Evolutionary conservation across 176 grass and related monocot genomes (phyloP), one percentile per base, ranked within the genome.

Genomic region (Phoenix dactylifera): DNA sequence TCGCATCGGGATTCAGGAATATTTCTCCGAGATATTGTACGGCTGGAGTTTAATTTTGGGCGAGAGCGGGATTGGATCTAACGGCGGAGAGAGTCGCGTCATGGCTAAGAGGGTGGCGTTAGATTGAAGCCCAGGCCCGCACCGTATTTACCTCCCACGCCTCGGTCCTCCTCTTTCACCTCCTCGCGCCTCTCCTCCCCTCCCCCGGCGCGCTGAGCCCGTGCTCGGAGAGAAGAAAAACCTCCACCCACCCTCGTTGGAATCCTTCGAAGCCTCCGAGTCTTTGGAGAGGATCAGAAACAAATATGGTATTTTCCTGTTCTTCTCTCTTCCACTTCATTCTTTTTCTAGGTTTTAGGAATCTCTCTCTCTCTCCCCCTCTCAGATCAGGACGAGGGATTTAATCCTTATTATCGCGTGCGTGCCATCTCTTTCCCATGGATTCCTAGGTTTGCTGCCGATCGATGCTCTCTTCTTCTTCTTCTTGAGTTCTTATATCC

Each of bases 81-180:
- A 68, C 73, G 73, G 73, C n/a, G 16, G 4, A 35, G 10, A 60
- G 18, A 60, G 18, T 3, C 16, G 26, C 58, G 58, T 35, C 58
- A 60, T 7, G 24, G n/a, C 35, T 14, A 60, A 60, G 28, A 60
- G 26, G 58, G 58, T 68, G 39, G 73, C 73, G 56, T 76, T 15
- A 55, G 67, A 60, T 76, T 55, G 60, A 62, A 68, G 73, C 64
- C 50, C 44, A 17, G 51, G 58, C 56, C 55, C 56, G 50, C 54
- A 22, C 49, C 28, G 6, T 39, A 28, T 50, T n/a, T 56, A 9
- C 17, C 19, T 7, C 5, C 39, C 52, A 48, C 59, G 53, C 26
- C 54, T 32, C 17, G 19, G 22, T 18, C 55, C 14, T 62, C 4
- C 22, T 18, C 9, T 59, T 16, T 1, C 49, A 24, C 16, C 52